Evolutionary conservation across 768 basidiomycete species (phyloP).

Genomic region (Imleria badia): DNA sequence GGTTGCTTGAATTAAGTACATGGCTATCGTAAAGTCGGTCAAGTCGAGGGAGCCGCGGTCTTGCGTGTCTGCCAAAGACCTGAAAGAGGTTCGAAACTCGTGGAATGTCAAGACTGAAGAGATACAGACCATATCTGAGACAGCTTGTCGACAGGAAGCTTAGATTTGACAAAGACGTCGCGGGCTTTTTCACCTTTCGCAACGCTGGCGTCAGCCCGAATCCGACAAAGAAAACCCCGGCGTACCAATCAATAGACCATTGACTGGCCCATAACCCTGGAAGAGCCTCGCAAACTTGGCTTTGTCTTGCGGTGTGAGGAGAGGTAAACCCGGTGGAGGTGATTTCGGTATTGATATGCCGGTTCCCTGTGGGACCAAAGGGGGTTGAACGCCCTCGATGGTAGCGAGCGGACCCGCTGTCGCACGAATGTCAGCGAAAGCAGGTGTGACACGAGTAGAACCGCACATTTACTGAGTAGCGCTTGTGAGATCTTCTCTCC

Average conservation of each 20-base stretch:
- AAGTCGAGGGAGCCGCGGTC: conserved; percentile 85
- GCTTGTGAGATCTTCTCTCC: conserved; percentile 67
- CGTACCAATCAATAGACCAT: conserved; percentile 78
- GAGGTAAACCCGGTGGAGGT: conserved; percentile 59
- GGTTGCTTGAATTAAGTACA: conserved; percentile 93
- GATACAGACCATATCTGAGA: conserved; percentile 84
- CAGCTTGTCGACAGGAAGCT: conserved; percentile 81
- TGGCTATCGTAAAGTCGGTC: conserved; percentile 91
- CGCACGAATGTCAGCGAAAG: conserved; percentile 13
- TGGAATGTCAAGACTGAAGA: neutral
- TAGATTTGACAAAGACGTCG: conserved; percentile 89
- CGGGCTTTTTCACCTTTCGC: conserved; percentile 75
- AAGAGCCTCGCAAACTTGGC: conserved; percentile 84
- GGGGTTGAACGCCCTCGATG: conserved; percentile 64
- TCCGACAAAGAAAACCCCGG: neutral
- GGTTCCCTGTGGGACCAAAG: conserved; percentile 57
- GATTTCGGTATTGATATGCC: conserved; percentile 58
- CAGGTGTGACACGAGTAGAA: neutral
- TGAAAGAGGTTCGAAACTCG: conserved; percentile 29
- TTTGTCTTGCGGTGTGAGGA: conserved; percentile 76
- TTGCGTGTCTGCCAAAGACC: conserved; percentile 95
- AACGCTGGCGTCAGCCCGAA: neutral
- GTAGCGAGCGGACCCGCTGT: conserved; percentile 82
- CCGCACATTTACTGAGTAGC: conserved; percentile 70
- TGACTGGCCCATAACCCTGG: conserved; percentile 62